Evolutionary conservation across 257 asterid species (phyloP).

Genomic region (Capsicum rhomboideum): DNA sequence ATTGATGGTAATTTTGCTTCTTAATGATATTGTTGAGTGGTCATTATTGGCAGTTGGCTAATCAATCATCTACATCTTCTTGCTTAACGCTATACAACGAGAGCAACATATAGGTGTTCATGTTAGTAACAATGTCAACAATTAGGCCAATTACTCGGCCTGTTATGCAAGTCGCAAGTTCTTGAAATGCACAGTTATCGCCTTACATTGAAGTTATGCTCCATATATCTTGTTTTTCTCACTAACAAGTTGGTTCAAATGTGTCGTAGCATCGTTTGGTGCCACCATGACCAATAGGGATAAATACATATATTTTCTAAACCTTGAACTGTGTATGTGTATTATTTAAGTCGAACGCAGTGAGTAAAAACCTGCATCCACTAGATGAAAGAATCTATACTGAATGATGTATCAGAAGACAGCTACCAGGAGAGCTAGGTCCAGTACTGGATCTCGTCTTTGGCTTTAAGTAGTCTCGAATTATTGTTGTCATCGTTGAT

Average conservation of each 20-base stretch:
- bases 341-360: background rate
- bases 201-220: background rate
- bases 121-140: background rate
- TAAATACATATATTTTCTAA: background rate
- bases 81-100: background rate
- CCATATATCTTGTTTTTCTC: background rate
- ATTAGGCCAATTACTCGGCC: background rate
- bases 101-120: background rate
- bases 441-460: constrained; percentile 2
- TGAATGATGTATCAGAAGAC: background rate
- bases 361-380: background rate
- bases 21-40: no score
- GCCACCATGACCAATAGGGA: background rate
- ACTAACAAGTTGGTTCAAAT: background rate
- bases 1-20: background rate
- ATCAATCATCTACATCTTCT: background rate
- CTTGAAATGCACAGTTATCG: background rate
- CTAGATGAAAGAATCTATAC: background rate
- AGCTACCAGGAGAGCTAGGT: background rate
- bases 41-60: no score
- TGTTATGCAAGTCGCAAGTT: background rate
- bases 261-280: background rate
- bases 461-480: background rate
- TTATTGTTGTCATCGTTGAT: background rate
- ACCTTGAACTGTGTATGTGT: background rate